Evolutionary conservation across 805 yeast genomes (phyloP).

Genomic region (Candida alai): DNA sequence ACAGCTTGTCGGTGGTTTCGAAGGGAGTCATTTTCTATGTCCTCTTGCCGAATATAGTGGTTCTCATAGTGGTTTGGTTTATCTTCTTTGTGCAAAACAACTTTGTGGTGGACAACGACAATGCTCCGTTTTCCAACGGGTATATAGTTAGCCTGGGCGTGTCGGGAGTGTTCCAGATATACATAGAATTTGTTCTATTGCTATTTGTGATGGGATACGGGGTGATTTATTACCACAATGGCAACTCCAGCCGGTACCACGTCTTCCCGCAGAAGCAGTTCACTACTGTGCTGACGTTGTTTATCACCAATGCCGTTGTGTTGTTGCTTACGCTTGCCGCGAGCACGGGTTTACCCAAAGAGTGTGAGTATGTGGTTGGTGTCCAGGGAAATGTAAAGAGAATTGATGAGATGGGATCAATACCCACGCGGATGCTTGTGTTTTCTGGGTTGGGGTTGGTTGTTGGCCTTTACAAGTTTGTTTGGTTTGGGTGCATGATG

Average conservation of each 20-base stretch:
- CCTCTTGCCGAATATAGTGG: slow-evolving; percentile 17
- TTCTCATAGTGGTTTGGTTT: slow-evolving; percentile 4
- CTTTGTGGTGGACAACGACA: slow-evolving; percentile 2
- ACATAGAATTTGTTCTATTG: slow-evolving; percentile 15
- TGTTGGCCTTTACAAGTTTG: slow-evolving; percentile 6
- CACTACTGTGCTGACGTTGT: slow-evolving; percentile 1
- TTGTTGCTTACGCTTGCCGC: slow-evolving; percentile 7
- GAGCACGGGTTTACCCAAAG: too few species aligned
- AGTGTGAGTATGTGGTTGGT: too few species aligned
- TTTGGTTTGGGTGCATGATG: slow-evolving; percentile 15
- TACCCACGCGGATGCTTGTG: too few species aligned
- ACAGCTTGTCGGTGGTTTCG: slow-evolving; percentile 25
- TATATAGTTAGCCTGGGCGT: not conserved
- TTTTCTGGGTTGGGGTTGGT: not conserved
- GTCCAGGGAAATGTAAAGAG: too few species aligned
- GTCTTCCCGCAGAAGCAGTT: slow-evolving; percentile 16
- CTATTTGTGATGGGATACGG: slow-evolving; percentile 35
- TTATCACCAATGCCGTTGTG: slow-evolving; percentile 5
- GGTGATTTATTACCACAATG: slow-evolving; percentile 24
- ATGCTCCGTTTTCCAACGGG: not conserved
- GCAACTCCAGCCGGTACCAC: slow-evolving; percentile 20
- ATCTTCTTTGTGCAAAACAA: slow-evolving; percentile 12
- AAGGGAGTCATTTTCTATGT: slow-evolving; percentile 24
- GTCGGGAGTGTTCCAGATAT: slow-evolving; percentile 4
- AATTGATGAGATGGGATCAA: too few species aligned